A percentile compares a stretch with the other conserved stretches of the same genome.
These are phyloP conservation scores for Zizania latifolia DNA, from an alignment of 176 grass and related monocot genomes.

Conservation along the genomic window DNA sequence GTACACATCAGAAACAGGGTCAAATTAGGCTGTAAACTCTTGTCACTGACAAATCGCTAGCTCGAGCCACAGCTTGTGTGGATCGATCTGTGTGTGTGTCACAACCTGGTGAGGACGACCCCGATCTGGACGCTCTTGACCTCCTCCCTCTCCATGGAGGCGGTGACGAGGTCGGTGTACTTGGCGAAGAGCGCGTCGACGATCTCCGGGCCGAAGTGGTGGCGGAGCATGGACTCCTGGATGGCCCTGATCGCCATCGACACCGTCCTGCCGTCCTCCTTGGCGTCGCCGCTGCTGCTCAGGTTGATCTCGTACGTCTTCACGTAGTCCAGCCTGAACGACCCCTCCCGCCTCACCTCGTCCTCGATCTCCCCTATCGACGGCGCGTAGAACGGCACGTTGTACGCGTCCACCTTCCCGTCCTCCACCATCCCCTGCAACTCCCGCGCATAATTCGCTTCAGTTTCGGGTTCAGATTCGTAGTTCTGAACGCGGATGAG, in stretches of 20 bases:
- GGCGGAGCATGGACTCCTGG: constrained; percentile 88
- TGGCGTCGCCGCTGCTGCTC: constrained; percentile 71
- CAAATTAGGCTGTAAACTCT: not conserved
- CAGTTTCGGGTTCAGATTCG: not conserved
- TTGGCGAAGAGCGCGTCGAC: constrained; percentile 63
- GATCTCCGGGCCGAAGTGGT: constrained; percentile 73
- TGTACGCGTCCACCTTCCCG: constrained; percentile 82
- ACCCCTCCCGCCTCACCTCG: constrained; percentile 71
- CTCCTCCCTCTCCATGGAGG: constrained; percentile 75
- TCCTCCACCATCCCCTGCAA: constrained; percentile 55
- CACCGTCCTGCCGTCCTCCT: constrained; percentile 63
- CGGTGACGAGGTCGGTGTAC: constrained; percentile 63
- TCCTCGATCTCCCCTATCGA: constrained; percentile 57
- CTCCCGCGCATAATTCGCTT: not conserved
- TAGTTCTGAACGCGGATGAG: not conserved
- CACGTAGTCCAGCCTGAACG: constrained; percentile 67
- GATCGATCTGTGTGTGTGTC: no score
- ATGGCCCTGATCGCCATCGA: constrained; percentile 84
- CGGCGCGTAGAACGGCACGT: constrained; percentile 92
- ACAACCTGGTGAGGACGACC: constrained; percentile 63
- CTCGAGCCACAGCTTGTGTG: not conserved
- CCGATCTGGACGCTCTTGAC: constrained; percentile 69
- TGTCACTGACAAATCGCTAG: not conserved
- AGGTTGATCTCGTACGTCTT: constrained; percentile 77
- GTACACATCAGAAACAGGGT: not conserved